These are phyloP conservation scores for Yamadazyma taylorii DNA, from an alignment of 1,139 yeast genomes.

Conservation along the genomic window DNA sequence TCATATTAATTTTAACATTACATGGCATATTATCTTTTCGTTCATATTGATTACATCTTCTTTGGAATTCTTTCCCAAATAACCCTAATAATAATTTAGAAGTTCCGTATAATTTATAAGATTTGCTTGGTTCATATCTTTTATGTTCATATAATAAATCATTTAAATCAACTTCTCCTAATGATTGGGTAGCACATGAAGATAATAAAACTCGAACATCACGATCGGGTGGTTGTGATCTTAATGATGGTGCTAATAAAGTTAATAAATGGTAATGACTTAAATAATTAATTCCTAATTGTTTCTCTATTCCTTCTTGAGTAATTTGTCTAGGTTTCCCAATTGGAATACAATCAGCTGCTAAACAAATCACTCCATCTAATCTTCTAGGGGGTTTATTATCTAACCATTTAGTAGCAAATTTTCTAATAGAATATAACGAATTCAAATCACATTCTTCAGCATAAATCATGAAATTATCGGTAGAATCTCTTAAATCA, in stretches of 20 bases:
- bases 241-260: constrained; percentile 73
- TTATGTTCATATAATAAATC: constrained; percentile 70
- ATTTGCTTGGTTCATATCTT: constrained; percentile 58
- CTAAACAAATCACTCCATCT: constrained; percentile 87
- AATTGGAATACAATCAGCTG: constrained; percentile 77
- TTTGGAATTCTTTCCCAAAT: constrained; percentile 75
- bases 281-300: constrained; percentile 78
- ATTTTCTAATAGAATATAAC: constrained; percentile 75
- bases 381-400: constrained; percentile 86
- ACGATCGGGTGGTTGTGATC: constrained; percentile 90
- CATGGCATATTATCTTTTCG: constrained; percentile 67
- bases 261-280: constrained; percentile 80
- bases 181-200: constrained; percentile 72
- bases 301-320: constrained; percentile 81
- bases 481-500: constrained; percentile 68
- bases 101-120: constrained; percentile 80
- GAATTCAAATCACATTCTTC: constrained; percentile 83
- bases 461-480: constrained; percentile 77
- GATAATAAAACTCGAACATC: constrained; percentile 81
- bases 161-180: constrained; percentile 62
- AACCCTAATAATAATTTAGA: constrained; percentile 75
- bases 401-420: constrained; percentile 94
- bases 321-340: constrained; percentile 62
- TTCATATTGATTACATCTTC: constrained; percentile 53
- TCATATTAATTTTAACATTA: constrained; percentile 71